A percentile compares a stretch with the other conserved stretches of the same genome.
phyloP scores from a whole-genome alignment of 345 rosid species.

The Atalantia buxifolia region DNA sequence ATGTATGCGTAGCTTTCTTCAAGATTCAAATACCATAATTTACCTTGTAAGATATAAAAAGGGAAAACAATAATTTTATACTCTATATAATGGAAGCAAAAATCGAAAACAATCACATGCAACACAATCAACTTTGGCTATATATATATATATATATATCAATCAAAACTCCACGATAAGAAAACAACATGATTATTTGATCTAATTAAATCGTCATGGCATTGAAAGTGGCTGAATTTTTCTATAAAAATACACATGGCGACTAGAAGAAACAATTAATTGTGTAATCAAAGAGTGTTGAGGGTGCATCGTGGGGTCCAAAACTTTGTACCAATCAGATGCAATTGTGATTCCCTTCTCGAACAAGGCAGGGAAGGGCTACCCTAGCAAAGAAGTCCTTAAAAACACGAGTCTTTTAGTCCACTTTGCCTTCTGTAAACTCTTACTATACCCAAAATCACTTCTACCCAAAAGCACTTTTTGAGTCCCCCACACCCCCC shows the following conservation, averaged over 20 bases:
- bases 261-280: not conserved
- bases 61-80: too few relatives aligned
- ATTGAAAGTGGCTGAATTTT: not conserved
- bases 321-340: constrained; percentile 30
- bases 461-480: not conserved
- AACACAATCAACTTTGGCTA: not conserved
- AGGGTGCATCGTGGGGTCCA: constrained; percentile 12
- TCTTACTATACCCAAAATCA: not conserved
- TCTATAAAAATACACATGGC: not conserved
- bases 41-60: too few relatives aligned
- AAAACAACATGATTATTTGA: not conserved
- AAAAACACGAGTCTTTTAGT: constrained; percentile 18
- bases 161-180: not conserved
- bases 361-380: constrained; percentile 3
- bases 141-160: too few relatives aligned
- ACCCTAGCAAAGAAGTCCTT: not conserved
- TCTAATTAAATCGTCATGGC: not conserved
- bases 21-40: not conserved
- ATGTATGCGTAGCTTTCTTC: not conserved
- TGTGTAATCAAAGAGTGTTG: not conserved
- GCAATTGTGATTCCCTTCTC: constrained; percentile 22
- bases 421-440: constrained; percentile 10
- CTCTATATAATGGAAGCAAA: too few relatives aligned
- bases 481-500: constrained; percentile 2
- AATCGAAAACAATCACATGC: not conserved